Percentiles rank a stretch among this genome's conserved stretches.
These are phyloP conservation scores for Arabidopsis thaliana DNA, from an alignment of 345 rosid genomes.

Conservation along the genomic window TAIR10.1 NC_003076.8:2317001-2317500, in stretches of 20 bases:
- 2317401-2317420: slow-evolving; percentile 30
- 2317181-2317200: neutral
- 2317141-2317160: neutral
- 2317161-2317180: slow-evolving; percentile 5
- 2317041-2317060: neutral
- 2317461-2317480: slow-evolving; percentile 49
- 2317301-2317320: slow-evolving; percentile 35
- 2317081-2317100: neutral
- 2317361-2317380: slow-evolving; percentile 54
- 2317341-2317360: slow-evolving; percentile 47
- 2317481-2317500: slow-evolving; percentile 69
- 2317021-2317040: neutral
- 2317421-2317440: neutral
- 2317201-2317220: slow-evolving; percentile 4
- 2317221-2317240: too few relatives aligned
- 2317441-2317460: neutral
- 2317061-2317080: neutral
- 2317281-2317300: neutral
- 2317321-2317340: slow-evolving; percentile 49
- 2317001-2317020: neutral
- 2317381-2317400: slow-evolving; percentile 23
- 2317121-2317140: slow-evolving; percentile 30
- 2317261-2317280: neutral
- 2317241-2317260: neutral
- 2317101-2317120: slow-evolving; percentile 18